phyloP scores from a whole-genome alignment of 306 rosid species.

The Castanea sativa region DNA sequence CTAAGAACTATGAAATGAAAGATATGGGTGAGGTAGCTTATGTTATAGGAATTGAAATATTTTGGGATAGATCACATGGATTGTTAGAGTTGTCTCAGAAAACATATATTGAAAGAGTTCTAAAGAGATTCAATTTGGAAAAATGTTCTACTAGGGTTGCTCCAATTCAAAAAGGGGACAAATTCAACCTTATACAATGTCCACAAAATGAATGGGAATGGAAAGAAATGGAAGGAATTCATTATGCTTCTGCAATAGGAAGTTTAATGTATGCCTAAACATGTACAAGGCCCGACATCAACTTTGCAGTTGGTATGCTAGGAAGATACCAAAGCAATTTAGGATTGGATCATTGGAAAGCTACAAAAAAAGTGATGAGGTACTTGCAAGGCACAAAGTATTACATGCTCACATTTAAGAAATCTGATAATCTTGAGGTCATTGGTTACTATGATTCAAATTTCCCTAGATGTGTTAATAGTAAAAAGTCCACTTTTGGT shows the following conservation, averaged over 20 bases:
- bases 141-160: no score
- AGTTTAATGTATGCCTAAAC: background rate
- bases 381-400: background rate
- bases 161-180: no score
- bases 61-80: no score
- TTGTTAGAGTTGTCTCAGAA: no score
- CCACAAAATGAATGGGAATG: background rate
- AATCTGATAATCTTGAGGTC: background rate
- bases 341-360: background rate
- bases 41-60: no score
- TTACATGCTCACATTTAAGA: background rate
- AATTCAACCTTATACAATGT: background rate
- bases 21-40: no score
- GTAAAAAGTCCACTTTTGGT: background rate
- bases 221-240: background rate
- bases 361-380: constrained; percentile 1
- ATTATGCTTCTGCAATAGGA: background rate
- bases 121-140: no score
- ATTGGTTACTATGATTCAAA: background rate
- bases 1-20: no score
- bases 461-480: background rate
- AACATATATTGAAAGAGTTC: no score
- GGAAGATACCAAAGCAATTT: background rate
- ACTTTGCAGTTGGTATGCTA: background rate
- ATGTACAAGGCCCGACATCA: background rate